Percentiles rank a stretch among this genome's conserved stretches.
phyloP scores from a whole-genome alignment of 306 rosid species.

The Quercus berberidifolia region DNA sequence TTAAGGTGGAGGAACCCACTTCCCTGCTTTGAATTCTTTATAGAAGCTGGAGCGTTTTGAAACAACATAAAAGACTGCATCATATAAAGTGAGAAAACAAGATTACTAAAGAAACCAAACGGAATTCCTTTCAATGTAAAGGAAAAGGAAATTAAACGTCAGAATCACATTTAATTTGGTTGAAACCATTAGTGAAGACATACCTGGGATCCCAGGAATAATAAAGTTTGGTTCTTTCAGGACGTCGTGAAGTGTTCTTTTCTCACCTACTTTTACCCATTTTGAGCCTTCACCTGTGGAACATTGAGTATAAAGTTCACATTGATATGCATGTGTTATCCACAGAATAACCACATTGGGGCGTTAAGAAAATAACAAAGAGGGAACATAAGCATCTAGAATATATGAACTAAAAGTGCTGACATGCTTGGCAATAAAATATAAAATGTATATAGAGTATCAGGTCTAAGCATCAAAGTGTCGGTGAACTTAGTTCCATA shows the following conservation, averaged over 20 bases:
- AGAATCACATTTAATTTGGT: background rate
- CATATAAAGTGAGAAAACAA: background rate
- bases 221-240: slow-evolving; percentile 54
- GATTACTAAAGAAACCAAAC: background rate
- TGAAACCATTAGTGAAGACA: background rate
- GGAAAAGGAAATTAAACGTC: background rate
- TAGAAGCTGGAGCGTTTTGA: slow-evolving; percentile 74
- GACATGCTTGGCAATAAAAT: background rate
- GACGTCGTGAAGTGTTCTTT: slow-evolving; percentile 53
- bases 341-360: background rate
- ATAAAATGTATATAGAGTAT: background rate
- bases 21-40: slow-evolving; percentile 73
- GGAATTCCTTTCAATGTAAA: background rate
- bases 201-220: slow-evolving; percentile 87
- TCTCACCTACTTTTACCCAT: slow-evolving; percentile 84
- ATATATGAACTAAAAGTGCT: background rate
- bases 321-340: background rate
- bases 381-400: background rate
- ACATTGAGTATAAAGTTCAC: slow-evolving; percentile 12
- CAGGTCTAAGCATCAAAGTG: background rate
- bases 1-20: slow-evolving; percentile 70
- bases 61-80: slow-evolving; percentile 84
- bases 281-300: slow-evolving; percentile 43
- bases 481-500: background rate
- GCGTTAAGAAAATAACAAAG: background rate